Base-by-base conservation (phyloP, 345 rosid genomes). In the Luvunga scandens region DNA sequence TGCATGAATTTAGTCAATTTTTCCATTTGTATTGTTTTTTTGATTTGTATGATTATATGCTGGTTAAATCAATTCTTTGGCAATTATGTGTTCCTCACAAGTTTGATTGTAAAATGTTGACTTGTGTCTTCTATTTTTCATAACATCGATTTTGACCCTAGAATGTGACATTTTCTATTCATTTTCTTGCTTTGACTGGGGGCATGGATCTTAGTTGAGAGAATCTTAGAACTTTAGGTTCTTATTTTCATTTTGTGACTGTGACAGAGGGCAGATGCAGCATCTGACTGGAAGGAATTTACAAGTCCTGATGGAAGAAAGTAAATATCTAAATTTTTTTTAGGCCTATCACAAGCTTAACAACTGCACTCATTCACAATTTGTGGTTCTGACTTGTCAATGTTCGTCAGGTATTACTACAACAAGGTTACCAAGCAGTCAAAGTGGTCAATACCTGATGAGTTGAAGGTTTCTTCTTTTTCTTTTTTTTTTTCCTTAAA, bases 221-320 rank as follows among this genome's bases (percentile, higher is more conserved):
- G 24, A 33, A 28, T 4, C 42, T 71, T 71, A 71, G 21, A 56
- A 21, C 34, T 71, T 48, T 56, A 55, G 45, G 24, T 22, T 71
- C 75, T 75, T 24, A 75, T 71, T 61, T 69, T 30, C 71, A 75
- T 74, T 64, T 83, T 71, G 42, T 66, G 65, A 75, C 69, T 78
- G 64, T 84, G 79, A 76, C 97, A 96, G 99, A 87, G 93, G 79
- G 97, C 92, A 75, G 99, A 96, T 89, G 97, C 97, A 60, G 79
- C 90, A 73, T 94, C 98, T 45, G 90, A 94, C 86, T 96, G 99
- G 99, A 94, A 90, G 89, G 99, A 96, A 86, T 89, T 85, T 83
- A 81, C 89, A 7, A 91, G 99, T 87, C 89, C 95, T 76, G 98
- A 96, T 78, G 99, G 99, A 77, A 92, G 92, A 85, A 91, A 85